Evolutionary conservation across 2,329 filamentous ascomycete species (phyloP), one percentile per base, ranked within the genome.

Genomic region (Epichloe scottii): DNA sequence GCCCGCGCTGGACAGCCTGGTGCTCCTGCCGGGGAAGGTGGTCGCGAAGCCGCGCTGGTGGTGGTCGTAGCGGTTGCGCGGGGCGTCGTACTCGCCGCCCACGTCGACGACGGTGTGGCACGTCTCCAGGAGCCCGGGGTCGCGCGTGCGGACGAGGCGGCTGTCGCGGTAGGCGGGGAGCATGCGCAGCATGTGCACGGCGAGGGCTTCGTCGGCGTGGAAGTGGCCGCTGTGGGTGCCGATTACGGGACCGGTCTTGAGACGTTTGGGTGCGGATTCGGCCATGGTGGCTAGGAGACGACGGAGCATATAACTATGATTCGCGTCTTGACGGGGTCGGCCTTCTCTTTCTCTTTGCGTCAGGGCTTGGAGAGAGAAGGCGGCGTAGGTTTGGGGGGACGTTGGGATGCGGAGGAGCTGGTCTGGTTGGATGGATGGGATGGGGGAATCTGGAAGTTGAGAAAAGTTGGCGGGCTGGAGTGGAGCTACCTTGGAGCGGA

Each of bases 181-280:
- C 52, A 86, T 79, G 57, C 89, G 89, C 59, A 98, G 86, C 76
- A 98, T 89, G 75, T 95, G 89, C 57, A 98, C 90, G 53, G 93
- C 93, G 42, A 98, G 82, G 54, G 93, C 91, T 74, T 98, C 93
- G 69, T 98, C 93, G 67, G 93, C 93, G 74, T 98, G 93, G 78
- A 98, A 98, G 75, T 96, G 89, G 59, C 93, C 93, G 72, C 85
- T 96, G 79, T 98, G 93, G 33, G 93, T 98, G 64, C 90, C 93
- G 66, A 96, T 94, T 59, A 82, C 71, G 57, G 85, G 58, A 43
- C 60, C 60, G 33, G 50, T 51, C 78, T 95, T 95, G 67, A 94
- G 72, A 68, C 87, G 85, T 72, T 97, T 97, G 56, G 84, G 71
- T 62, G 83, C 78, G 64, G 74, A 78, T 75, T 87, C 79, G 61